phyloP scores from a whole-genome alignment of 1,139 yeast species.

The Ogataea hybrid region DNA sequence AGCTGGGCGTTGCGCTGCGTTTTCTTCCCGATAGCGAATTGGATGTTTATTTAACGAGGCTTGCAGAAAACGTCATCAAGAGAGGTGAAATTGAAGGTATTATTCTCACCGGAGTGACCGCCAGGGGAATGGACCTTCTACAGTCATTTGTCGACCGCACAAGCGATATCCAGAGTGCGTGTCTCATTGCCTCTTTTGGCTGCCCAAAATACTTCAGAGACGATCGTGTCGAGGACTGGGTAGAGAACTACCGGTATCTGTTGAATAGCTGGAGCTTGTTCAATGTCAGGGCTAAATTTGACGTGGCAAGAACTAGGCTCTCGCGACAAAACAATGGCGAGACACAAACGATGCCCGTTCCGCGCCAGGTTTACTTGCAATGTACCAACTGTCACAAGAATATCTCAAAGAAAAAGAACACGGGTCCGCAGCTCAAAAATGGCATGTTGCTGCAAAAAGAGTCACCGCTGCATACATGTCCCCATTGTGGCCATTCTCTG shows the following conservation, averaged over 20 bases:
- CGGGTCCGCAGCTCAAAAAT: slow-evolving; percentile 9
- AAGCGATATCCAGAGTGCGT: slow-evolving; percentile 91
- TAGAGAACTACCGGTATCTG: slow-evolving; percentile 66
- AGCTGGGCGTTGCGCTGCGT: slow-evolving; percentile 86
- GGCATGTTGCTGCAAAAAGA: slow-evolving; percentile 1
- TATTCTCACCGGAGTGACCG: slow-evolving; percentile 82
- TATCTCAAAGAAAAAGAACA: slow-evolving; percentile 40
- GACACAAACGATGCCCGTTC: slow-evolving; percentile 49
- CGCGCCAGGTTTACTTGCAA: slow-evolving; percentile 76
- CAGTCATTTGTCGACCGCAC: slow-evolving; percentile 90
- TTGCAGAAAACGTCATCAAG: slow-evolving; percentile 68
- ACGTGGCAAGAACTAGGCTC: slow-evolving; percentile 69
- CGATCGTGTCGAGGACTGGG: slow-evolving; percentile 72
- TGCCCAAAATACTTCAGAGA: slow-evolving; percentile 81
- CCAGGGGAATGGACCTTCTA: slow-evolving; percentile 68
- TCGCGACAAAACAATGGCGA: slow-evolving; percentile 53
- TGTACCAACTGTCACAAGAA: slow-evolving; percentile 81
- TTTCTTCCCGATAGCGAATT: slow-evolving; percentile 79
- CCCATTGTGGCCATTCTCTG: slow-evolving; percentile 84
- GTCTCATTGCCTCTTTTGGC: slow-evolving; percentile 75
- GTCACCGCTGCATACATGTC: slow-evolving; percentile 46
- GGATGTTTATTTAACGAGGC: slow-evolving; percentile 61
- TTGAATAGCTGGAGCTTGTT: slow-evolving; percentile 86
- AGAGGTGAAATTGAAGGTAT: slow-evolving; percentile 91
- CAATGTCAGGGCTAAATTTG: slow-evolving; percentile 76